These are phyloP conservation scores for Taxillus chinensis DNA, from an alignment of 164 flowering plant genomes.

Conservation along the genomic window DNA sequence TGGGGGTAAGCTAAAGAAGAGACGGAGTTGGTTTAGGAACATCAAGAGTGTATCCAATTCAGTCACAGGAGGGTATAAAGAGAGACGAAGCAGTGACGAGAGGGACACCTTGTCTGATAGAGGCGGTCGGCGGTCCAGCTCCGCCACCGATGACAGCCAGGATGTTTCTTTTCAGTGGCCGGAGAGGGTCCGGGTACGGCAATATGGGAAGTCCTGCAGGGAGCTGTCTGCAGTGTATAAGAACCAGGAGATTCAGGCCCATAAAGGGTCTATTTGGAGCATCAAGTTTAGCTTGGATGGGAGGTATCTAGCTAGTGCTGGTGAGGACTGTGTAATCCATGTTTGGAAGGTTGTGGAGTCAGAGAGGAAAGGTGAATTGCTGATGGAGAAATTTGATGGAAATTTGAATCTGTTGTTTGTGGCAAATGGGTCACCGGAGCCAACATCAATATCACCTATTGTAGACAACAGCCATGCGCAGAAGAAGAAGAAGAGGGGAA, in stretches of 20 bases:
- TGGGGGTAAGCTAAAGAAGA: constrained; percentile 57
- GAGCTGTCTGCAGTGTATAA: constrained; percentile 75
- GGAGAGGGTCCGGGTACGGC: constrained; percentile 72
- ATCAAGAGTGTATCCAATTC: constrained; percentile 63
- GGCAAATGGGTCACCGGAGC: constrained; percentile 75
- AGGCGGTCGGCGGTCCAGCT: constrained; percentile 91
- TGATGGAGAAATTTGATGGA: constrained; percentile 59
- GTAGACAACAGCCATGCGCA: constrained; percentile 20
- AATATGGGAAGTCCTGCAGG: constrained; percentile 78
- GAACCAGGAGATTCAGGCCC: constrained; percentile 88
- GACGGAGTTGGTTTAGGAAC: constrained; percentile 74
- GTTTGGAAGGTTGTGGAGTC: constrained; percentile 82
- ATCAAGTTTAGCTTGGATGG: constrained; percentile 95
- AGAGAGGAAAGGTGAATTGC: constrained; percentile 76
- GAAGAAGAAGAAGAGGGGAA: constrained; percentile 74
- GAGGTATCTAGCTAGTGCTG: constrained; percentile 87
- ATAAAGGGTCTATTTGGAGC: constrained; percentile 91
- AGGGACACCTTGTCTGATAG: constrained; percentile 89
- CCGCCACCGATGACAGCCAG: constrained; percentile 97
- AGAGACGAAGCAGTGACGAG: constrained; percentile 86
- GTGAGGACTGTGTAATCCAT: constrained; percentile 92
- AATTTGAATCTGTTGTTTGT: constrained; percentile 32
- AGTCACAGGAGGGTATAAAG: constrained; percentile 42
- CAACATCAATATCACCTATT: constrained; percentile 34
- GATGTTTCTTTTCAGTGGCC: constrained; percentile 74